Evolutionary conservation across 768 basidiomycete genomes (phyloP).

Genomic region (Tricholomella constricta): DNA sequence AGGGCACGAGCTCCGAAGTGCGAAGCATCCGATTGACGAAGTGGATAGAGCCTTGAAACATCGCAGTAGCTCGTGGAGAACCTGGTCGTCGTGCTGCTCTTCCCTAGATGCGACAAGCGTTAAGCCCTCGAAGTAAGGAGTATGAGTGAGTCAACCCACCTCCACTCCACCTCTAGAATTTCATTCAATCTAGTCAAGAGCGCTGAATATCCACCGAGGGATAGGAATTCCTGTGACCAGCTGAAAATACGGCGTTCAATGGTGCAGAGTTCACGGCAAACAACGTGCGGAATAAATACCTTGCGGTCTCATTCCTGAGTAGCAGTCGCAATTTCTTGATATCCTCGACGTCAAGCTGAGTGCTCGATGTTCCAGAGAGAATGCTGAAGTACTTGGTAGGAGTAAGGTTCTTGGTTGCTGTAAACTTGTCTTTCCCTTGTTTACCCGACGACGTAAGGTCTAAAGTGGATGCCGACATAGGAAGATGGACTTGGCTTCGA

Average conservation of each 20-base stretch:
- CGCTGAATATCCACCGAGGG: conserved; percentile 81
- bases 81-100: conserved; percentile 96
- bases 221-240: conserved; percentile 89
- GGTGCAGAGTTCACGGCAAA: not conserved
- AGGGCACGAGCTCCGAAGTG: conserved; percentile 86
- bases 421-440: conserved; percentile 52
- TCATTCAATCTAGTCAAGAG: conserved; percentile 86
- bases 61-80: conserved; percentile 87
- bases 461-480: conserved; percentile 41
- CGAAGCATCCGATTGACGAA: conserved; percentile 84
- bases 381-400: conserved; percentile 70
- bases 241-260: conserved; percentile 36
- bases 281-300: conserved; percentile 40
- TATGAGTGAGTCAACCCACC: conserved; percentile 49
- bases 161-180: conserved; percentile 94
- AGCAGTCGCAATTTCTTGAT: conserved; percentile 87
- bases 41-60: conserved; percentile 95
- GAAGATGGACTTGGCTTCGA: conserved; percentile 50
- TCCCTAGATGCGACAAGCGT: conserved; percentile 57
- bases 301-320: conserved; percentile 89
- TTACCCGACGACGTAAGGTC: conserved; percentile 44
- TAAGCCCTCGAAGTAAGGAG: not conserved
- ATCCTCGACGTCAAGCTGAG: conserved; percentile 78
- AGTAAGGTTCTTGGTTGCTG: conserved; percentile 51
- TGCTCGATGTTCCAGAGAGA: conserved; percentile 67